Evolutionary conservation across 306 rosid genomes (phyloP), one percentile per base, ranked within the genome.

Genomic region (Ceratonia siliqua): DNA sequence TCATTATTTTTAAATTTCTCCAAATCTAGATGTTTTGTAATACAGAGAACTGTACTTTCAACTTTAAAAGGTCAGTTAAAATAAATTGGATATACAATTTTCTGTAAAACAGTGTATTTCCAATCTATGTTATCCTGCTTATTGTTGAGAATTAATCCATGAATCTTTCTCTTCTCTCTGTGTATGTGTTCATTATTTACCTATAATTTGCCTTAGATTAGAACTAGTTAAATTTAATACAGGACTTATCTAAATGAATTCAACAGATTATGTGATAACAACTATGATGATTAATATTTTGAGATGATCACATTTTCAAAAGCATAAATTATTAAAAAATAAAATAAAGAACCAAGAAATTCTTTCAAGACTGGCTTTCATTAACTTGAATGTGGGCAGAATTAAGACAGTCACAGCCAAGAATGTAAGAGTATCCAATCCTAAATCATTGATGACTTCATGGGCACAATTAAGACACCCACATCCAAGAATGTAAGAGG

Each of bases 361-460:
- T 25, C 72, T 67, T 46, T 45, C 59, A 10, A 59, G 73, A 68
- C 73, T 68, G 38, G 73, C 88, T 85, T 69, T 87, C 50, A 89
- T 62, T 70, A 69, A 76, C 85, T 84, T 89, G 87, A 89, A 89
- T 59, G 90, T 84, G 15, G 94, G 94, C 66, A 89, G 88, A 72
- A 85, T 84, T 33, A 87, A 35, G 74, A 89, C 89, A 25, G 88
- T 87, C 74, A 89, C 91, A 15, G 73, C 82, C 76, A 89, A 73
- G 61, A 87, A 85, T 33, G 91, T 89, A 85, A 89, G 68, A 43
- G 94, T 89, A 83, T 87, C 91, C 79, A 79, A 66, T 65, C 94
- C 94, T 54, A 87, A 79, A 89, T 94, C 99, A 82, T 92, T 90
- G 58, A 94, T 83, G 63, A 87, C 89, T 13, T 89, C 94, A 28